A percentile compares a stretch with the other conserved stretches of the same genome.
These are phyloP conservation scores for Alternaria alternata DNA, from an alignment of 2,329 filamentous ascomycete species.

Conservation along the genomic window DNA sequence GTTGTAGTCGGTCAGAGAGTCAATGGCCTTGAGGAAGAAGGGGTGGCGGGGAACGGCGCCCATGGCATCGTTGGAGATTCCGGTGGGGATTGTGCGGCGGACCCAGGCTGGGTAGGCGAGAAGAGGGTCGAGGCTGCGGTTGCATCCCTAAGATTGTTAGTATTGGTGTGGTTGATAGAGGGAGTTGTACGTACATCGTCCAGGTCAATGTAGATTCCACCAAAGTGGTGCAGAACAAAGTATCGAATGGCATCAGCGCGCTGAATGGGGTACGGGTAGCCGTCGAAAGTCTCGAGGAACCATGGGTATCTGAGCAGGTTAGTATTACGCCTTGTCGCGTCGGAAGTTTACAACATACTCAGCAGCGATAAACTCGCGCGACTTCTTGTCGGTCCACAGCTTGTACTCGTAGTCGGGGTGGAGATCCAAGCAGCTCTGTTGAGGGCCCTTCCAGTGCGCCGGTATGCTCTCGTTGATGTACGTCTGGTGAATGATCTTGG, in stretches of 20 bases:
- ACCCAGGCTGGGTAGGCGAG: slow-evolving; percentile 75
- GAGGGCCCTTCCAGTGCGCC: slow-evolving; percentile 69
- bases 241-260: slow-evolving; percentile 81
- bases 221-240: slow-evolving; percentile 78
- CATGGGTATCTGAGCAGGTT: slow-evolving; percentile 67
- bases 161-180: not conserved
- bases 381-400: slow-evolving; percentile 78
- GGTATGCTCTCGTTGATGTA: slow-evolving; percentile 76
- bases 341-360: slow-evolving; percentile 53
- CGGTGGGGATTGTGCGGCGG: slow-evolving; percentile 75
- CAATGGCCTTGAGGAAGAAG: slow-evolving; percentile 75
- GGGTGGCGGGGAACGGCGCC: slow-evolving; percentile 75
- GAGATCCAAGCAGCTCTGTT: slow-evolving; percentile 71
- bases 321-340: slow-evolving; percentile 8
- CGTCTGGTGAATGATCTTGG: slow-evolving; percentile 81
- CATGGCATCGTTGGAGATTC: slow-evolving; percentile 85
- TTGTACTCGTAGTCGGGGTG: slow-evolving; percentile 79
- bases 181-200: slow-evolving; percentile 64
- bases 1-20: slow-evolving; percentile 72
- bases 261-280: slow-evolving; percentile 78
- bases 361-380: slow-evolving; percentile 73
- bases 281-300: slow-evolving; percentile 78
- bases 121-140: slow-evolving; percentile 71
- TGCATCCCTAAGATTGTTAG: slow-evolving; percentile 64
- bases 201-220: slow-evolving; percentile 82